Percentiles rank a stretch among this genome's conserved stretches.
Conservation (phyloP, 352 stramenopile species). For the Globisporangium okanoganense region DNA sequence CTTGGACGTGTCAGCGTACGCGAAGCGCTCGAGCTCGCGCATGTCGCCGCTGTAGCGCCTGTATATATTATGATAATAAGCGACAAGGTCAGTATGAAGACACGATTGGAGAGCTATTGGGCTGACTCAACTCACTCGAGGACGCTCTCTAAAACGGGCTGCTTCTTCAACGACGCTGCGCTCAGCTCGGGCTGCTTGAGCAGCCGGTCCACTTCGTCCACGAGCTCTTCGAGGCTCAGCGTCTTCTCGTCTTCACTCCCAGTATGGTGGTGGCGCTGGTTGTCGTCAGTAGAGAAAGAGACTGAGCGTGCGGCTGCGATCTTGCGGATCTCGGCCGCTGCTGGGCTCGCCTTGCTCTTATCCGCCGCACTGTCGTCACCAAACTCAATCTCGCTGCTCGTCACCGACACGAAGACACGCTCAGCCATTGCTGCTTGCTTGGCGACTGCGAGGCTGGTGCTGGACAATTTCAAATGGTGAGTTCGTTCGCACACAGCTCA, state of each 20-base stretch:
- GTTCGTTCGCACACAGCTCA: too few species aligned
- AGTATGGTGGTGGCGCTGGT: conserved; percentile 4
- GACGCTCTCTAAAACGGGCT: conserved; percentile 26
- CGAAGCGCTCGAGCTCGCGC: conserved; percentile 58
- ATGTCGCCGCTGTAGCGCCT: conserved; percentile 40
- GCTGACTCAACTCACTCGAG: conserved; percentile 28
- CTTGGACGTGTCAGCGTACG: conserved; percentile 60
- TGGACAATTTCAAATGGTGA: background rate
- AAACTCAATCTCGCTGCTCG: conserved; percentile 4
- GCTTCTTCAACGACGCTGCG: conserved; percentile 36
- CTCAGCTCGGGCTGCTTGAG: conserved; percentile 26
- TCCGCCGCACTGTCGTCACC: background rate
- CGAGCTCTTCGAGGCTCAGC: conserved; percentile 34
- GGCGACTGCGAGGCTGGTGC: background rate
- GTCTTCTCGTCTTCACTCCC: background rate
- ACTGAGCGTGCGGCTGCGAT: conserved; percentile 3
- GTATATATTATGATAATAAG: background rate
- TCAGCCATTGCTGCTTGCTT: conserved; percentile 3
- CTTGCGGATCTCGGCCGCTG: conserved; percentile 14
- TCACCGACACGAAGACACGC: conserved; percentile 8
- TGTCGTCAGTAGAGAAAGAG: background rate
- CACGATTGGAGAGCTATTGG: background rate
- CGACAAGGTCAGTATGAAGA: background rate
- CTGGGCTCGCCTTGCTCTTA: conserved; percentile 4
- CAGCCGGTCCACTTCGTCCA: conserved; percentile 37